These are phyloP conservation scores for Ceriops decandra DNA, from an alignment of 345 rosid genomes.

Conservation along the genomic window DNA sequence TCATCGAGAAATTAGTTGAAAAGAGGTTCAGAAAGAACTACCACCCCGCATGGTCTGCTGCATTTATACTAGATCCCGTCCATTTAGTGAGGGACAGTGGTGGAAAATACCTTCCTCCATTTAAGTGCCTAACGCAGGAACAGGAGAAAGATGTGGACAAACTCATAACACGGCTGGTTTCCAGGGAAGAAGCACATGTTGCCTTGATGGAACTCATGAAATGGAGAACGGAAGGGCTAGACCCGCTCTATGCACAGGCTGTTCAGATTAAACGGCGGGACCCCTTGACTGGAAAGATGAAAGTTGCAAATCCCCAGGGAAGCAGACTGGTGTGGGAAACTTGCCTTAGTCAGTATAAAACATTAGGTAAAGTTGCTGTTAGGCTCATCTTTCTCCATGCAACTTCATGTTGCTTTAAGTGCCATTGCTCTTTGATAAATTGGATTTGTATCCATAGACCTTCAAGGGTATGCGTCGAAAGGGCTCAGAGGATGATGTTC, in stretches of 20 bases:
- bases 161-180: slow-evolving; percentile 45
- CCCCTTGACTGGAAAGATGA: slow-evolving; percentile 52
- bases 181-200: slow-evolving; percentile 51
- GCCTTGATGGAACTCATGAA: slow-evolving; percentile 61
- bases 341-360: slow-evolving; percentile 49
- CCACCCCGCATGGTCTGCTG: slow-evolving; percentile 61
- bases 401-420: slow-evolving; percentile 45
- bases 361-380: slow-evolving; percentile 48
- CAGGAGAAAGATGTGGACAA: slow-evolving; percentile 56
- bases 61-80: slow-evolving; percentile 55
- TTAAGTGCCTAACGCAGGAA: slow-evolving; percentile 49
- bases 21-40: slow-evolving; percentile 52
- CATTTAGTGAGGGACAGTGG: slow-evolving; percentile 38
- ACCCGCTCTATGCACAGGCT: slow-evolving; percentile 57
- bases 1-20: slow-evolving; percentile 46
- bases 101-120: slow-evolving; percentile 57
- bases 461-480: slow-evolving; percentile 39
- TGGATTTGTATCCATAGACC: slow-evolving; percentile 38
- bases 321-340: slow-evolving; percentile 67
- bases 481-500: slow-evolving; percentile 52
- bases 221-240: slow-evolving; percentile 62
- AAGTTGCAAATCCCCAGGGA: slow-evolving; percentile 55
- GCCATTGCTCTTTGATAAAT: slow-evolving; percentile 43
- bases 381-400: slow-evolving; percentile 59
- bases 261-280: slow-evolving; percentile 55